Conservation (phyloP, 106 monocot genomes). For the Hemerocallis citrina region DNA sequence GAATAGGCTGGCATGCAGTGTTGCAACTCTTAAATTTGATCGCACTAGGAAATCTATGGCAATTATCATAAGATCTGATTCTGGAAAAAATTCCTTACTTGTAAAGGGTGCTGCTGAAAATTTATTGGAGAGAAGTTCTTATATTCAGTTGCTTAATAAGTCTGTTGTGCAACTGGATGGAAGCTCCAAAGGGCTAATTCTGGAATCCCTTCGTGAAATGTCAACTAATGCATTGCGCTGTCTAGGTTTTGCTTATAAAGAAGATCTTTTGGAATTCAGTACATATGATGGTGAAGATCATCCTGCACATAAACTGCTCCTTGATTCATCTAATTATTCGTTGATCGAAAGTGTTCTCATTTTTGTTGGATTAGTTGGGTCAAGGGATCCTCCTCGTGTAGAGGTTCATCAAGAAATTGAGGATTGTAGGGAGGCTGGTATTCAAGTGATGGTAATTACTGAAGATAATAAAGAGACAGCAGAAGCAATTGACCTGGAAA, state of each 20-base stretch:
- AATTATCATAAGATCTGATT: constrained; percentile 64
- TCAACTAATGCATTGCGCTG: constrained; percentile 75
- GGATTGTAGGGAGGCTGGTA: constrained; percentile 81
- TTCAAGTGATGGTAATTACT: constrained; percentile 82
- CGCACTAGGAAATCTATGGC: constrained; percentile 86
- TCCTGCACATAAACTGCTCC: constrained; percentile 68
- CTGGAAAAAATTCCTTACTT: constrained; percentile 60
- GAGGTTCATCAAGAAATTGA: constrained; percentile 87
- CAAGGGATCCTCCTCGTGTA: constrained; percentile 84
- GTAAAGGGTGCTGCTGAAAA: constrained; percentile 95
- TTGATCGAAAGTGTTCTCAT: constrained; percentile 71
- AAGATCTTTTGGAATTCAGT: constrained; percentile 54
- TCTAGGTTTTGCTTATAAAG: constrained; percentile 86
- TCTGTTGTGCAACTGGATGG: constrained; percentile 57
- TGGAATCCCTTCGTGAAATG: constrained; percentile 53
- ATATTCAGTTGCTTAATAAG: constrained; percentile 67
- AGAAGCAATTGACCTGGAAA: constrained; percentile 85
- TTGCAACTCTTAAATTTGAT: constrained; percentile 90
- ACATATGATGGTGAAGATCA: constrained; percentile 82
- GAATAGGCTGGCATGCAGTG: constrained; percentile 42
- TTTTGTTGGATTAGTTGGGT: constrained; percentile 68
- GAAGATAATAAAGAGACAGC: constrained; percentile 94
- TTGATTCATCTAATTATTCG: constrained; percentile 71
- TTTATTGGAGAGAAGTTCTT: constrained; percentile 57
- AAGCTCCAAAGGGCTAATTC: constrained; percentile 29